Conservation (phyloP, 768 basidiomycete genomes). For the Suillus fuscotomentosus region DNA sequence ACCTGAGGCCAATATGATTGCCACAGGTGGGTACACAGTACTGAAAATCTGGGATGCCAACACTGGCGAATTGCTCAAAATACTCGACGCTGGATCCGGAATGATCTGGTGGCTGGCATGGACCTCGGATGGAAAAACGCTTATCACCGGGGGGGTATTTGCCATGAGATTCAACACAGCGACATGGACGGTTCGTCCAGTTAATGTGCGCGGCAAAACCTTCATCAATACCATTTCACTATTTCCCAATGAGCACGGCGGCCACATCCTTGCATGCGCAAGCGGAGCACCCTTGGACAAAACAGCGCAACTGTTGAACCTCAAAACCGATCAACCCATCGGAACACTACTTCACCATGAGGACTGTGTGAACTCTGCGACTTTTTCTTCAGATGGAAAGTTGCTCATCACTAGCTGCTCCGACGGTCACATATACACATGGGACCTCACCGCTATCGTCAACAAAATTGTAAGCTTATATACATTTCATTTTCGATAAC, state of each 20-base stretch:
- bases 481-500: not conserved
- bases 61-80: not conserved
- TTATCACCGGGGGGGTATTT: not conserved
- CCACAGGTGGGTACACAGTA: not conserved
- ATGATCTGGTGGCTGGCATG: not conserved
- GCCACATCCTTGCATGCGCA: not conserved
- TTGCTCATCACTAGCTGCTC: not conserved
- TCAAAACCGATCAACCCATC: not conserved
- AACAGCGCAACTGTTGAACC: no score
- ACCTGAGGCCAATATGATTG: not conserved
- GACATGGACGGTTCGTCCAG: no score
- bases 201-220: no score
- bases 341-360: not conserved
- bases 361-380: not conserved
- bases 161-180: no score
- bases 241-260: not conserved
- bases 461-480: not conserved
- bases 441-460: not conserved
- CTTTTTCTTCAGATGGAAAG: not conserved
- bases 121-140: not conserved
- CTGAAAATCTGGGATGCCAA: not conserved
- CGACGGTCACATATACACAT: not conserved
- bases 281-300: no score
- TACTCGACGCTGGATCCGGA: not conserved
- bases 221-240: not conserved